Percentiles rank a stretch among this genome's conserved stretches.
phyloP scores from a whole-genome alignment of 148 eudicot species.

The Nepenthes mirabilis region DNA sequence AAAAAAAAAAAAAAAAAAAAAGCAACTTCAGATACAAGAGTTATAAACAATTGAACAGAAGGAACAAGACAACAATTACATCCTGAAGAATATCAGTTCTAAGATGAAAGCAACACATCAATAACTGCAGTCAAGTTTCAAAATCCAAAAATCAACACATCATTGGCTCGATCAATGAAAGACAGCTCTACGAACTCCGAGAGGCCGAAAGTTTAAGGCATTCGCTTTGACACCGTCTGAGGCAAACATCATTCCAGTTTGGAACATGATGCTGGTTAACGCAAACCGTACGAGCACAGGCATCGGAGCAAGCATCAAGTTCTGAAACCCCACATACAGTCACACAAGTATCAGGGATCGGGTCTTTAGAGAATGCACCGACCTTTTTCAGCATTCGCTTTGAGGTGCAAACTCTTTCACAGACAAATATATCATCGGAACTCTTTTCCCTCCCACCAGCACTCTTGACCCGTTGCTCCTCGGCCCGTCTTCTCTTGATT shows the following conservation, averaged over 20 bases:
- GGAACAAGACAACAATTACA: too few species aligned
- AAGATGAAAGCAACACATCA: too few species aligned
- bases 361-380: slow-evolving; percentile 57
- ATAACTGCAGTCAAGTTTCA: too few species aligned
- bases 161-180: too few species aligned
- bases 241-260: slow-evolving; percentile 59
- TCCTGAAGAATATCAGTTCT: too few species aligned
- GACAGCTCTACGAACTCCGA: slow-evolving; percentile 15
- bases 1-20: too few species aligned
- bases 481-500: slow-evolving; percentile 44
- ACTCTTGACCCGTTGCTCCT: slow-evolving; percentile 42
- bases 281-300: slow-evolving; percentile 54
- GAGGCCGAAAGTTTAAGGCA: slow-evolving; percentile 44
- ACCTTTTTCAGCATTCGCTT: slow-evolving; percentile 61
- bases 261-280: slow-evolving; percentile 66
- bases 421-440: slow-evolving; percentile 49
- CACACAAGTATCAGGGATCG: slow-evolving; percentile 52
- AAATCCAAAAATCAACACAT: too few species aligned
- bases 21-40: too few species aligned
- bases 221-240: slow-evolving; percentile 41
- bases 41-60: too few species aligned
- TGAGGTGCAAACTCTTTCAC: slow-evolving; percentile 60
- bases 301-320: slow-evolving; percentile 57
- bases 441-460: slow-evolving; percentile 48
- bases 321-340: slow-evolving; percentile 60